Evolutionary conservation across 2,329 filamentous ascomycete genomes (phyloP), one percentile per base, ranked within the genome.

Genomic region (Pezicula radicicola): DNA sequence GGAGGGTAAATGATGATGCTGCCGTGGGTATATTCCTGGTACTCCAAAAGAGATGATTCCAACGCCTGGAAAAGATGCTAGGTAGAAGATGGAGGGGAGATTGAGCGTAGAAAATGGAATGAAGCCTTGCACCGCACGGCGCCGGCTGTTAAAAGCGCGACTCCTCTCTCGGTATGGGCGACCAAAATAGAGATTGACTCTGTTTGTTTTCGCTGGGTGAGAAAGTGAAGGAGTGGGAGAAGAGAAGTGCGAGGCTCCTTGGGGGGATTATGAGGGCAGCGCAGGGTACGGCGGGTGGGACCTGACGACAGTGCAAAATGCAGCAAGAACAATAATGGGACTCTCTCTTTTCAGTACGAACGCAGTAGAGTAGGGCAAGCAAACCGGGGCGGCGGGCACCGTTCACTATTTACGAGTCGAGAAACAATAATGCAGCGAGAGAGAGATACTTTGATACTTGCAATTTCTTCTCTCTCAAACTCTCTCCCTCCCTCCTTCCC

Each of bases 61-160:
- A 66, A 66, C 63, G 63, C 63, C 63, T 43, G 49, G 60, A 46
- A 58, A 55, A 65, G 60, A 58, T 51, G 43, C 56, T 47, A 37
- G 44, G 52, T 54, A 59, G 48, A 45, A 42, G 59, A 61, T 30
- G 27, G 55, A 58, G 55, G 55, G 51, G 54, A 50, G 49, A 58
- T 57, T 53, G 25, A 25, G 25, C 15, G 18, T 18, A 42, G 18
- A 56, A 54, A 58, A 59, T 53, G 51, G 59, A 15, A 25, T 50
- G 54, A 62, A 63, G 62, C 65, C 63, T 64, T 64, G 59, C 63
- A 62, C 64, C 64, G 60, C 55, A 63, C 55, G 65, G 64, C 63
- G 64, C 63, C 63, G 62, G 63, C 65, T 64, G 57, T 56, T 35
- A 60, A 55, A 54, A 63, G 63, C 64, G 57, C 61, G 62, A 61